Percentiles rank a stretch among this genome's conserved stretches.
Evolutionary conservation across 768 basidiomycete species (phyloP).

Genomic region (Trametes elegans): DNA sequence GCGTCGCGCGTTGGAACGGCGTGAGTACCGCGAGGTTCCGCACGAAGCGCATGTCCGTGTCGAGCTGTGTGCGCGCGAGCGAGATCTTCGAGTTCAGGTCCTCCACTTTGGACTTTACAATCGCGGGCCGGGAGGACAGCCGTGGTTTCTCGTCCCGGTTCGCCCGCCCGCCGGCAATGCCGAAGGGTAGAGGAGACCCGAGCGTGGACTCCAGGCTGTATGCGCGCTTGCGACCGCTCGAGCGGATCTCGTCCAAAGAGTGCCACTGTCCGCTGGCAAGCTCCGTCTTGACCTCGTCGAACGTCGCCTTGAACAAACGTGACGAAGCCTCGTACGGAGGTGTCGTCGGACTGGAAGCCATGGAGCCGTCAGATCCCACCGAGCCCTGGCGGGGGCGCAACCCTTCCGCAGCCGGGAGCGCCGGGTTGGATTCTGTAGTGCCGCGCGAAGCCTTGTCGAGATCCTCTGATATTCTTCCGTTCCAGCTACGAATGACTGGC

Average conservation of each 20-base stretch:
- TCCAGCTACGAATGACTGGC: conserved; percentile 38
- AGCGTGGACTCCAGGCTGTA: conserved; percentile 32
- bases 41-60: conserved; percentile 65
- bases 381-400: conserved; percentile 1
- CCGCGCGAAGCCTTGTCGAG: conserved; percentile 8
- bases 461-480: conserved; percentile 25
- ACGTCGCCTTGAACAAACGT: conserved; percentile 76
- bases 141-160: conserved; percentile 24
- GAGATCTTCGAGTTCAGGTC: conserved; percentile 62
- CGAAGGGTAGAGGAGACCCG: conserved; percentile 12
- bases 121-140: conserved; percentile 52
- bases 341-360: conserved; percentile 45
- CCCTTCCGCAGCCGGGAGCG: not conserved
- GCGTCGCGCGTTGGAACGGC: conserved; percentile 83
- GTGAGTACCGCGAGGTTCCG: conserved; percentile 83
- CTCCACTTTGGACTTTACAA: conserved; percentile 58
- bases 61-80: conserved; percentile 55
- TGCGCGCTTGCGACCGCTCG: conserved; percentile 30
- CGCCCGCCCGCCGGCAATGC: conserved; percentile 10
- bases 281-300: conserved; percentile 84
- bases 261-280: conserved; percentile 53
- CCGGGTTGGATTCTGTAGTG: conserved; percentile 3
- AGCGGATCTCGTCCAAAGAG: conserved; percentile 31
- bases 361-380: conserved; percentile 23
- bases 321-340: conserved; percentile 55